Evolutionary conservation across 2,329 filamentous ascomycete genomes (phyloP), one percentile per base, ranked within the genome.

Genomic region (Leptographium flavum): DNA sequence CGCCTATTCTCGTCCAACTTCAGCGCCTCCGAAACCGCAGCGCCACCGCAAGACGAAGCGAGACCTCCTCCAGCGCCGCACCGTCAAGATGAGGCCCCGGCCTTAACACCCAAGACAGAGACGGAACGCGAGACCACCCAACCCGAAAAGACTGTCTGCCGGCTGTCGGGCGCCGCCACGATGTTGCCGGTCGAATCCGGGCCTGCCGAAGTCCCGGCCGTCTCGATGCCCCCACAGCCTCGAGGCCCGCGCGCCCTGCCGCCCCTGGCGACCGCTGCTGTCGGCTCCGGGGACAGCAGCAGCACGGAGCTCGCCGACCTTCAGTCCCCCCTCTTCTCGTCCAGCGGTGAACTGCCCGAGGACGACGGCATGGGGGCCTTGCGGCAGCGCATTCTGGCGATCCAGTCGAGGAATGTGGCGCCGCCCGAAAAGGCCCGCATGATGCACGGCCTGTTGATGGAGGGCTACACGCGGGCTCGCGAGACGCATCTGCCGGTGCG

Each of bases 301-400:
- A 15, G 25, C 32, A 23, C 17, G 7, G n/a, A 19, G 5, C 23
- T 31, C 8, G 38, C 39, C 14, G 33, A 13, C 8, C 40, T 49
- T 2, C 36, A 48, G 13, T 47, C 48, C 10, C 13, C 44, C 1
- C 46, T 31, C 2, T 48, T 55, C 47, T 55, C 53, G 40, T 58
- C 57, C 14, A 58, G 54, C 33, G 61, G 33, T 51, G 54, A 58
- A 35, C 58, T 87, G 35, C 83, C 84, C 1, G 85, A 81, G 57
- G 82, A 90, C 56, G 85, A 92, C 66, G 85, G 85, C 38, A 88
- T 86, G 80, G 68, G 73, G 17, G 61, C 65, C 45, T 60, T 90
- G 54, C 71, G 85, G 54, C 70, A 66, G 51, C 76, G 75, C 50
- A 87, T 92, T 52, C 70, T 82, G 48, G 67, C 66, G 21, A 81